Conservation (phyloP, 1,139 yeast species). For the Casaregolazyma suthepensis region DNA sequence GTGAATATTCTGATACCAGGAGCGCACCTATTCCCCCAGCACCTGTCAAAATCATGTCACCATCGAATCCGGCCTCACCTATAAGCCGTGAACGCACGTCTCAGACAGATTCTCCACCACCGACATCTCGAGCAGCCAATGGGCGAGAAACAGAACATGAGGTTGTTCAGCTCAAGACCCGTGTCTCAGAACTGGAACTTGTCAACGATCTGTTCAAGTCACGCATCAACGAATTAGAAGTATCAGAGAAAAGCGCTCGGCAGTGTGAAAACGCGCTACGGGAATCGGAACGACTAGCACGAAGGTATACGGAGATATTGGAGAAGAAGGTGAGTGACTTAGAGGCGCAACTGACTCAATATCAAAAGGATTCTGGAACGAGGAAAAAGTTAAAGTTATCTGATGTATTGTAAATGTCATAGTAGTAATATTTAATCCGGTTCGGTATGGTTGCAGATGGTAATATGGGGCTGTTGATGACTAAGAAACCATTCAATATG, state of each 20-base stretch:
- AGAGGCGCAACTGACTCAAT: neutral
- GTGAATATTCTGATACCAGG: neutral
- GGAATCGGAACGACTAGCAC: constrained; percentile 15
- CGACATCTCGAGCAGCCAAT: neutral
- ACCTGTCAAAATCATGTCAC: neutral
- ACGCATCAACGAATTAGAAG: constrained; percentile 73
- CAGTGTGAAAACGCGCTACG: constrained; percentile 19
- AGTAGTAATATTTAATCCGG: neutral
- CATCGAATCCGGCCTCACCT: neutral
- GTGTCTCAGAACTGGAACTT: constrained; percentile 83
- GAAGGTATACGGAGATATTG: constrained; percentile 6
- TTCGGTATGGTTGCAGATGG: neutral
- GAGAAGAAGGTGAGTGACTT: constrained; percentile 5
- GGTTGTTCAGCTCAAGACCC: constrained; percentile 44
- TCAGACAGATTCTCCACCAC: neutral
- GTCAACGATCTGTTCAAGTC: constrained; percentile 83
- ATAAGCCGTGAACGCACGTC: neutral
- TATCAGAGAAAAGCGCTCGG: constrained; percentile 18
- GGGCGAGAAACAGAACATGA: neutral
- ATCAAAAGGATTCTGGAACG: neutral
- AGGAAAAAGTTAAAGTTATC: constrained; percentile 6
- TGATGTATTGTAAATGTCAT: constrained; percentile 3
- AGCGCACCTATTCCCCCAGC: neutral
- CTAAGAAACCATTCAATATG: neutral
- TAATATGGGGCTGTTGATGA: neutral